Base-by-base conservation (phyloP, 2,329 filamentous ascomycete species). In the Aureobasidium pullulans region DNA sequence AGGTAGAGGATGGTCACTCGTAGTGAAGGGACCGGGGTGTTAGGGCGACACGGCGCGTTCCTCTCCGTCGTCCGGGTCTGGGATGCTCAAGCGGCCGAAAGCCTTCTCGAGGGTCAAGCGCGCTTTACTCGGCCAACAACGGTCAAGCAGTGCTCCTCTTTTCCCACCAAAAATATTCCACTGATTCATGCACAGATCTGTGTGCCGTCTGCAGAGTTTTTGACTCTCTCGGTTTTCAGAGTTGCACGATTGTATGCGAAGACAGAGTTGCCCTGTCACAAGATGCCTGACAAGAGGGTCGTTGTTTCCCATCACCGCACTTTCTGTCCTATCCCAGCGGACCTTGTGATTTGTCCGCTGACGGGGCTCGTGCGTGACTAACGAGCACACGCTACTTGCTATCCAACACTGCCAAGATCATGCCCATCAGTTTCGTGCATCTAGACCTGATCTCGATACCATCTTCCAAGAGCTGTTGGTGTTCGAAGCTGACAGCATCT, bases 261-360 rank as follows among this genome's bases (percentile, higher is more conserved):
- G 4, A 29, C 29, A 56, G 31, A 44, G 29, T 32, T 34, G 40
- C n/a, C 52, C 39, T 54, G 28, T 42, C 50, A 43, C 50, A 54
- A 54, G 39, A 43, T 54, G 50, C 50, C 50, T 54, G 29, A 28
- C 19, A 8, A 40, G 19, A 29, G 19, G 28, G 28, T 34, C 11
- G 23, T 42, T 40, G 28, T 37, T 23, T 23, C 23, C 23, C 23
- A 23, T 43, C 37, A n/a, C 28, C 50, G 32, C 50, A 43, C 29
- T 42, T 23, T 28, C 42, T 28, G 16, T 28, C 16, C 42, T 44
- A 28, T 23, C 19, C 42, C 42, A 23, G 16, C 19, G 6, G 16
- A 16, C 16, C 42, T 53, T 32, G 28, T 56, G 52, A 56, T 56
- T 56, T 56, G 52, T 44, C 52, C 52, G 52, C 40, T 56, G 52